Evolutionary conservation across 2,329 filamentous ascomycete genomes (phyloP).

Genomic region (Penicillium sumatraense): DNA sequence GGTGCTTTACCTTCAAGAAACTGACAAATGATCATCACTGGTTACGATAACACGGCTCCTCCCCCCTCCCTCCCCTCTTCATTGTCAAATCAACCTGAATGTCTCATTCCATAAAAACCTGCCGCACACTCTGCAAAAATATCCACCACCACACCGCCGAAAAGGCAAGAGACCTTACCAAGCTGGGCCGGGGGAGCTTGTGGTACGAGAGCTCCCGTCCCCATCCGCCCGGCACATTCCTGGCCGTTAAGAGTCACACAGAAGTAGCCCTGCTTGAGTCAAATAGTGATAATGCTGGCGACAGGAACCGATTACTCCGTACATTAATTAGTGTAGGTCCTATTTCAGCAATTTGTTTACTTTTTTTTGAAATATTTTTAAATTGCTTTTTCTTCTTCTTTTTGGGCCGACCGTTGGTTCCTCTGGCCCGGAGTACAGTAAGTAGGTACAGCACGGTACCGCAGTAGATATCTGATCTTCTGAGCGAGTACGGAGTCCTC

Average conservation of each 20-base stretch:
- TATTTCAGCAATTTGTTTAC: too few relatives aligned
- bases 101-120: conserved; percentile 4
- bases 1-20: too few relatives aligned
- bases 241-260: background rate
- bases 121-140: background rate
- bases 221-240: background rate
- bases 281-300: background rate
- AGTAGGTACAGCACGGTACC: too few relatives aligned
- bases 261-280: background rate
- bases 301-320: background rate
- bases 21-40: conserved; percentile 2
- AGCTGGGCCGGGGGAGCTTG: background rate
- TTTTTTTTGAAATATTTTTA: too few relatives aligned
- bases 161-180: background rate
- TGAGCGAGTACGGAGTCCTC: too few relatives aligned
- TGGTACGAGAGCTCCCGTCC: background rate
- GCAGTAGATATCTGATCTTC: background rate
- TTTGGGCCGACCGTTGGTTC: background rate
- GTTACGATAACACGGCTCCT: too few relatives aligned
- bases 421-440: too few relatives aligned
- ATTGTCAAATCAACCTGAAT: background rate
- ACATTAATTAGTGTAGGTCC: background rate
- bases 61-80: too few relatives aligned
- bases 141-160: background rate
- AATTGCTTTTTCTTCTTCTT: too few relatives aligned